phyloP scores from a whole-genome alignment of 495 filamentous ascomycete species.

The Jackrogersella minutella region DNA sequence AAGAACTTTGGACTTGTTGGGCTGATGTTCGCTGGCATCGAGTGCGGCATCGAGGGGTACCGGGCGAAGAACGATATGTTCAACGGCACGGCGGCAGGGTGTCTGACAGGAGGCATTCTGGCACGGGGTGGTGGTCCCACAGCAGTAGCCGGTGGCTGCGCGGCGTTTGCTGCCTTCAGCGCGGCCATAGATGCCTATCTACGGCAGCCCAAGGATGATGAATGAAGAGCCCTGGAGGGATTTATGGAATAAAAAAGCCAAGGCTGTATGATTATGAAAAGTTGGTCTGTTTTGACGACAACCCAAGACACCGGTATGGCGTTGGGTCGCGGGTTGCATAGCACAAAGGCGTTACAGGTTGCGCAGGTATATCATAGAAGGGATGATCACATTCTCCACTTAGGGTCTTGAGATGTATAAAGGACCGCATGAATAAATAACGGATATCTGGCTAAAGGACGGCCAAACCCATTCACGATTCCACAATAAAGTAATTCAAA shows the following conservation, averaged over 20 bases:
- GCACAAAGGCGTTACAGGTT: slow-evolving; percentile 32
- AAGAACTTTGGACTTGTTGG: slow-evolving; percentile 96
- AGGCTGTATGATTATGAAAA: slow-evolving; percentile 11
- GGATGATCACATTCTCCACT: slow-evolving; percentile 33
- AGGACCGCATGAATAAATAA: background rate
- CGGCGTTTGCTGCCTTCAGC: slow-evolving; percentile 94
- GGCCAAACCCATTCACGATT: background rate
- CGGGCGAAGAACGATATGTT: slow-evolving; percentile 92
- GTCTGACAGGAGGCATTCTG: slow-evolving; percentile 87
- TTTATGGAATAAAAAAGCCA: background rate
- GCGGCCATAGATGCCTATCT: slow-evolving; percentile 94
- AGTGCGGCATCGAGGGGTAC: slow-evolving; percentile 93
- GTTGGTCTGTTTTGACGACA: background rate
- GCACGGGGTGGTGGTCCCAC: slow-evolving; percentile 87
- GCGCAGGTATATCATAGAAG: slow-evolving; percentile 1
- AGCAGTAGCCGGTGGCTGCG: slow-evolving; percentile 88
- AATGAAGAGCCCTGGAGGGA: slow-evolving; percentile 42
- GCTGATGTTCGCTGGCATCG: slow-evolving; percentile 87
- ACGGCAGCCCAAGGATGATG: slow-evolving; percentile 68
- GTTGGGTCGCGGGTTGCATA: slow-evolving; percentile 30
- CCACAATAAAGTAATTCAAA: slow-evolving; percentile 9
- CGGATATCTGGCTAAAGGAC: background rate
- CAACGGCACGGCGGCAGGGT: slow-evolving; percentile 88
- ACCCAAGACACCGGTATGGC: slow-evolving; percentile 2
- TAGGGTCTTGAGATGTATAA: slow-evolving; percentile 17